Conservation (phyloP, 495 filamentous ascomycete species). For the Aspergillus baeticus region DNA sequence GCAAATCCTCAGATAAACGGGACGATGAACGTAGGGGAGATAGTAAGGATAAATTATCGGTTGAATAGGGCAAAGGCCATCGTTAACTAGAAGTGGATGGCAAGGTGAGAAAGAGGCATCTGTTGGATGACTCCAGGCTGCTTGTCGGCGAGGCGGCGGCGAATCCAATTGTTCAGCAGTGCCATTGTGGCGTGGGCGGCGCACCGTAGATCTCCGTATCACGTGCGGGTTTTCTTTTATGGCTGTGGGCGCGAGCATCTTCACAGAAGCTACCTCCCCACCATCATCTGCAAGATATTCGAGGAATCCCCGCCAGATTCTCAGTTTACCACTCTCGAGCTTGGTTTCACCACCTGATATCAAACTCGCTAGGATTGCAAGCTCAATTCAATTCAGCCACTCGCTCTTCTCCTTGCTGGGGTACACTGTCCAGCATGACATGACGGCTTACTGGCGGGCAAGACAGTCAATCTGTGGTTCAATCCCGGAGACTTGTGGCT, state of each 20-base stretch:
- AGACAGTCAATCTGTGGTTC: constrained; percentile 15
- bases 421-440: background rate
- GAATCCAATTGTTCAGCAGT: constrained; percentile 29
- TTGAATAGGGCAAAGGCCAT: constrained; percentile 28
- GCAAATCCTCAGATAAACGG: constrained; percentile 20
- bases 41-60: constrained; percentile 13
- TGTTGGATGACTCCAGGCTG: constrained; percentile 18
- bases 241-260: background rate
- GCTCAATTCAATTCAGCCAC: background rate
- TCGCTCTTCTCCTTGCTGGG: background rate
- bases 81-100: constrained; percentile 17
- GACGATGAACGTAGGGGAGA: constrained; percentile 1
- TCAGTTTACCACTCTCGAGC: background rate
- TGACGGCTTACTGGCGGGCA: background rate
- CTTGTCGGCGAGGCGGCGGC: constrained; percentile 27
- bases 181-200: constrained; percentile 25
- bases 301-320: background rate
- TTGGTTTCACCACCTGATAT: background rate
- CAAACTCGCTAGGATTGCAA: background rate
- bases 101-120: constrained; percentile 7
- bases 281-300: background rate
- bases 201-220: constrained; percentile 18
- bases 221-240: background rate
- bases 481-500: background rate
- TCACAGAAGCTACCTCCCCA: no score